Percentiles rank a stretch among this genome's conserved stretches.
Conservation (phyloP, 1,284 basidiomycete species). For the Sanghuangporus sanghuang region DNA sequence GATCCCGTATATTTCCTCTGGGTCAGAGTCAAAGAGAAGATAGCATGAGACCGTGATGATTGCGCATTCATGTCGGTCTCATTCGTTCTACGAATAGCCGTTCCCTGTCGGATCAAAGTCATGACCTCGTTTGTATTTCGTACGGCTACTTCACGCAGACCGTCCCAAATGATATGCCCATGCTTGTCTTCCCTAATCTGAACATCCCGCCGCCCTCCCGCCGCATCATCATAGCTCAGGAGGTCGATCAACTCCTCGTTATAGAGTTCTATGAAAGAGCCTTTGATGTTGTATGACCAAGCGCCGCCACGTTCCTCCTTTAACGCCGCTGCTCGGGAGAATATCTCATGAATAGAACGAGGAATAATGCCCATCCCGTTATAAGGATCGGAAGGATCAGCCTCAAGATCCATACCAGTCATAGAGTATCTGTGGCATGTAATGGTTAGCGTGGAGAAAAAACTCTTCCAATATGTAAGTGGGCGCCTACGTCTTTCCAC, state of each 20-base stretch:
- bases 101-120: conserved; percentile 85
- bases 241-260: conserved; percentile 96
- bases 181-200: conserved; percentile 96
- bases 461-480: not conserved
- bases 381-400: conserved; percentile 67
- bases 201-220: conserved; percentile 71
- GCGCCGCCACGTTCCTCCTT: conserved; percentile 69
- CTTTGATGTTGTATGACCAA: conserved; percentile 75
- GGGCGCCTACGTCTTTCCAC: conserved; percentile 85
- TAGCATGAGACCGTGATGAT: conserved; percentile 96
- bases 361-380: conserved; percentile 94
- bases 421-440: conserved; percentile 45
- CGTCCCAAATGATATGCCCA: conserved; percentile 96
- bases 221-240: conserved; percentile 64
- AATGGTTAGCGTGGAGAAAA: not conserved
- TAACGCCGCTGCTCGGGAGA: conserved; percentile 69
- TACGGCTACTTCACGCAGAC: conserved; percentile 87
- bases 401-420: conserved; percentile 86
- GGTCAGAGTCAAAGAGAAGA: conserved; percentile 92
- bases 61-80: conserved; percentile 99
- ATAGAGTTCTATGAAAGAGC: conserved; percentile 95
- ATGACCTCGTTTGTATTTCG: conserved; percentile 85
- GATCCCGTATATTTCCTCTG: conserved; percentile 79
- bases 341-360: conserved; percentile 89
- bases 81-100: conserved; percentile 87